Evolutionary conservation across 768 basidiomycete species (phyloP).

Genomic region (Clathrus columnatus): DNA sequence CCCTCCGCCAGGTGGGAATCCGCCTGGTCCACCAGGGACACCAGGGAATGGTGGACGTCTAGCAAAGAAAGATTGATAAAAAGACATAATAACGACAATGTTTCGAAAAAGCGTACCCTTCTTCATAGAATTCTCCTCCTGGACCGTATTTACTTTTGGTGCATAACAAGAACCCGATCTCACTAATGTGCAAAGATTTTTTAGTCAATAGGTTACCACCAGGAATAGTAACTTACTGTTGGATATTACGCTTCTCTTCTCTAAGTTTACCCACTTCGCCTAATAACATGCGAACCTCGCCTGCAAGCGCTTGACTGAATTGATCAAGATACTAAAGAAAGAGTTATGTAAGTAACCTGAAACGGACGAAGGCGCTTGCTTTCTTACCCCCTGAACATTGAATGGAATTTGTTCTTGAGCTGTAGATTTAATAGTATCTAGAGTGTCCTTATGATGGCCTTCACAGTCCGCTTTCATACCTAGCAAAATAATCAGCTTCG

Average conservation of each 20-base stretch:
- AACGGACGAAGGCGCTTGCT: background rate
- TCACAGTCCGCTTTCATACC: conserved; percentile 47
- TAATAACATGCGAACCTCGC: conserved; percentile 76
- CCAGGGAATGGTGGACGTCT: conserved; percentile 16
- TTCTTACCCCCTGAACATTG: conserved; percentile 66
- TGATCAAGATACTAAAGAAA: conserved; percentile 59
- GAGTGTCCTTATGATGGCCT: conserved; percentile 57
- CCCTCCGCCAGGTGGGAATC: background rate
- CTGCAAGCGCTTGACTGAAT: conserved; percentile 76
- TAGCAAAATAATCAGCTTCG: no score
- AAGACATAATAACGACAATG: background rate
- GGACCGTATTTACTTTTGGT: conserved; percentile 71
- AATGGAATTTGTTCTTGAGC: conserved; percentile 72
- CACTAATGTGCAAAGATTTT: conserved; percentile 34
- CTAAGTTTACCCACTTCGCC: conserved; percentile 77
- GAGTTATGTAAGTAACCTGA: background rate
- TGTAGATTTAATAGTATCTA: conserved; percentile 59
- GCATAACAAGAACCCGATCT: conserved; percentile 62
- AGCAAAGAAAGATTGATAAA: conserved; percentile 19
- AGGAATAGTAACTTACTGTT: conserved; percentile 59
- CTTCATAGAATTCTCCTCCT: conserved; percentile 78
- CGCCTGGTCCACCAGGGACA: background rate
- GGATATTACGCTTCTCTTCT: conserved; percentile 66
- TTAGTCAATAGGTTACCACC: background rate
- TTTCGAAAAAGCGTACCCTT: conserved; percentile 52